Evolutionary conservation across 2,329 filamentous ascomycete genomes (phyloP).

Genomic region (Aspergillus awamori): DNA sequence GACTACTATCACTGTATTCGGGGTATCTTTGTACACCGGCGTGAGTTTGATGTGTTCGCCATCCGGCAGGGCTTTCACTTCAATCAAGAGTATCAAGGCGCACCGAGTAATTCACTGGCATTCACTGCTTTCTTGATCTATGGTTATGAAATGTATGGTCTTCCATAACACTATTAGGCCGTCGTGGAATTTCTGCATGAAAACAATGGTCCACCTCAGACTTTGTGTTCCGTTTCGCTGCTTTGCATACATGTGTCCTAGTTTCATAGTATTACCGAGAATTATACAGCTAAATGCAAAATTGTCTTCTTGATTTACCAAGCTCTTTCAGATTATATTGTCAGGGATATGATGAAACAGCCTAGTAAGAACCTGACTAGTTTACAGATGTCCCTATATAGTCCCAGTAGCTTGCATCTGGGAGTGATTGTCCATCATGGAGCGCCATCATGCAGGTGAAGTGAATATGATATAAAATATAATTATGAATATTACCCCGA

Average conservation of each 20-base stretch:
- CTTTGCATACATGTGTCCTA: no score
- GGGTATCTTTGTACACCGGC: not conserved
- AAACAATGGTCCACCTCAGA: no score
- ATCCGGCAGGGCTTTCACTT: not conserved
- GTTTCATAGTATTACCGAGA: no score
- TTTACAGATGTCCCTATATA: not conserved
- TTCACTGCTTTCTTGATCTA: not conserved
- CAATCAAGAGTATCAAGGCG: not conserved
- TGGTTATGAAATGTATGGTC: not conserved
- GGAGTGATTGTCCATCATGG: not conserved
- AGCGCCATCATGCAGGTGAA: not conserved
- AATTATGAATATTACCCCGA: not conserved
- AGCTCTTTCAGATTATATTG: no score
- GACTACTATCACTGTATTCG: not conserved
- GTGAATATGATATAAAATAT: not conserved
- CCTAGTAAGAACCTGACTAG: no score
- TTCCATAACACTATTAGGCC: not conserved
- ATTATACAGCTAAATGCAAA: no score
- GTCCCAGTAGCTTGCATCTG: not conserved
- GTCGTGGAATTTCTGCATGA: no score
- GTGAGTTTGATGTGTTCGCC: conserved; percentile 1
- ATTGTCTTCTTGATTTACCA: no score
- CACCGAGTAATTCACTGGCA: not conserved
- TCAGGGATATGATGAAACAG: no score
- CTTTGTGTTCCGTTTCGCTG: no score